A percentile compares a stretch with the other conserved stretches of the same genome.
phyloP scores from a whole-genome alignment of 495 filamentous ascomycete species.

The Penicillium lividum region DNA sequence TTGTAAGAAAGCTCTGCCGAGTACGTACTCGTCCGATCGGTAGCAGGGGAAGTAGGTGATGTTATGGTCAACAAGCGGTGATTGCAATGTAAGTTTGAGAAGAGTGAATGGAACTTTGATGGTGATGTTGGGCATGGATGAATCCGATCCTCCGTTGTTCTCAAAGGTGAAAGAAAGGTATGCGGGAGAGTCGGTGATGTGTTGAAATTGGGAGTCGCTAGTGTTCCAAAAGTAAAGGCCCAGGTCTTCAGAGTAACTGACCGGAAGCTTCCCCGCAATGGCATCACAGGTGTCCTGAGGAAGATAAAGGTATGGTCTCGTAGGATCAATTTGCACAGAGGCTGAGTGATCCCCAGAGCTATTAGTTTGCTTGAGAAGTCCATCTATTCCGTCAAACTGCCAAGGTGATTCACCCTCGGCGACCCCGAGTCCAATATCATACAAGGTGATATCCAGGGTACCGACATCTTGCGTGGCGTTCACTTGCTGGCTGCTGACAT shows the following conservation, averaged over 20 bases:
- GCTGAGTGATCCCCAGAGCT: slow-evolving; percentile 25
- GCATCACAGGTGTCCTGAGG: slow-evolving; percentile 52
- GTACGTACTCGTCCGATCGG: slow-evolving; percentile 32
- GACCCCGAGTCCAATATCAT: slow-evolving; percentile 45
- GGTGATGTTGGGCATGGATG: slow-evolving; percentile 34
- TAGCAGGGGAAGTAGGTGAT: slow-evolving; percentile 57
- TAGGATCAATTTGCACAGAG: slow-evolving; percentile 36
- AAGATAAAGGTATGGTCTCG: slow-evolving; percentile 51
- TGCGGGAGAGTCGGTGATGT: slow-evolving; percentile 48
- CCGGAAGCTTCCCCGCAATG: slow-evolving; percentile 46
- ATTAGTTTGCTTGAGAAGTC: slow-evolving; percentile 35
- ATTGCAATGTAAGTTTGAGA: slow-evolving; percentile 52
- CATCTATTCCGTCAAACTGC: slow-evolving; percentile 29
- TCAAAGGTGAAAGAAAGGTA: slow-evolving; percentile 53
- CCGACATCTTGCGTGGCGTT: slow-evolving; percentile 5
- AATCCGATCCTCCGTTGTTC: slow-evolving; percentile 15
- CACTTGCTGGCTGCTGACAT: slow-evolving; percentile 22
- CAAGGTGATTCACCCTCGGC: slow-evolving; percentile 45
- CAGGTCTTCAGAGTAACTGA: slow-evolving; percentile 37
- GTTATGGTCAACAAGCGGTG: slow-evolving; percentile 43
- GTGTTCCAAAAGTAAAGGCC: slow-evolving; percentile 57
- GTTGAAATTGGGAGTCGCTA: slow-evolving; percentile 35
- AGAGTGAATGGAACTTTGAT: slow-evolving; percentile 57
- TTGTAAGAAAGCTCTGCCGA: slow-evolving; percentile 59
- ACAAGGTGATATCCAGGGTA: slow-evolving; percentile 29